These are phyloP conservation scores for Dioszegia crocea DNA, from an alignment of 768 basidiomycete species.

Conservation along the genomic window DNA sequence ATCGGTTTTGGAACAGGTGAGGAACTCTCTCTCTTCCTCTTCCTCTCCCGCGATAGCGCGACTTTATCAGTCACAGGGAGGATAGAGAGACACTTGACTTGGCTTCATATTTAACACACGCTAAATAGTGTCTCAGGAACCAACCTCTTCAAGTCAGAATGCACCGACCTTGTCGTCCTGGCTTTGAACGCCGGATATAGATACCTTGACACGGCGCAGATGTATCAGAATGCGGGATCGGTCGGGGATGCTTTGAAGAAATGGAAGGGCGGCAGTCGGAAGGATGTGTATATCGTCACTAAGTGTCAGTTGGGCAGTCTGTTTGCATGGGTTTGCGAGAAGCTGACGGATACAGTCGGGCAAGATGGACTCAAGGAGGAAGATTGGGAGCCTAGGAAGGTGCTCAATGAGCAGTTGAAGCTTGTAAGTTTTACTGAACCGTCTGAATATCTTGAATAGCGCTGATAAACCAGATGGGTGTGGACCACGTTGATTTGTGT, in stretches of 20 bases:
- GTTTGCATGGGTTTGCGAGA: background rate
- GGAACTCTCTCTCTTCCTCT: background rate
- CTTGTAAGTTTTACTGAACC: slow-evolving; percentile 51
- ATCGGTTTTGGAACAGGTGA: slow-evolving; percentile 34
- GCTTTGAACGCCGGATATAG: slow-evolving; percentile 41
- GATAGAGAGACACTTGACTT: too few relatives aligned
- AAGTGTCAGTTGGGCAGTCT: slow-evolving; percentile 25
- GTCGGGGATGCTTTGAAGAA: slow-evolving; percentile 46
- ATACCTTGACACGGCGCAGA: slow-evolving; percentile 47
- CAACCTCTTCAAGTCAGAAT: slow-evolving; percentile 11
- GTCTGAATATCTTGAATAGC: background rate
- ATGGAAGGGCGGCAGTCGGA: slow-evolving; percentile 32
- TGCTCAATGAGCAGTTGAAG: slow-evolving; percentile 57
- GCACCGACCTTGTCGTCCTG: slow-evolving; percentile 7
- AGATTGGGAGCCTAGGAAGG: slow-evolving; percentile 52
- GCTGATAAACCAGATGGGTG: slow-evolving; percentile 7
- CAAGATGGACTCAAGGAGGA: background rate
- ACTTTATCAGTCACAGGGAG: too few relatives aligned
- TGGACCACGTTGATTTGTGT: slow-evolving; percentile 40
- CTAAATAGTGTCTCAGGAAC: too few relatives aligned
- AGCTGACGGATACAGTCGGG: background rate
- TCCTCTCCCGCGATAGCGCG: too few relatives aligned
- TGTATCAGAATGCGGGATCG: slow-evolving; percentile 46
- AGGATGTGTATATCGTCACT: slow-evolving; percentile 58
- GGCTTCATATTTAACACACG: too few relatives aligned